phyloP scores from a whole-genome alignment of 2,329 filamentous ascomycete genomes.

The Calonectria ilicicola region DNA sequence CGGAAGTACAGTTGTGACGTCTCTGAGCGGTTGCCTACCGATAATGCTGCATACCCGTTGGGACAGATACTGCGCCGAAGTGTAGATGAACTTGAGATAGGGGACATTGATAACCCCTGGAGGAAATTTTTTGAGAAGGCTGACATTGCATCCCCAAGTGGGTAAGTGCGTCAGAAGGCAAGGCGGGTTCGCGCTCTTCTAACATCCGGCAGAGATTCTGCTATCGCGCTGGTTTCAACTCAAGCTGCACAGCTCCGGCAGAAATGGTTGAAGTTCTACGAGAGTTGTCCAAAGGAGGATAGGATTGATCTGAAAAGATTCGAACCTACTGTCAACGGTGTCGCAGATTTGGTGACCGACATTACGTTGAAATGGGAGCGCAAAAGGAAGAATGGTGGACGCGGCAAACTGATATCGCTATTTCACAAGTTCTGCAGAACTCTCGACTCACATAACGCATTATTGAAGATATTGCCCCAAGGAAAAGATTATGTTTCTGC shows the following conservation, averaged over 20 bases:
- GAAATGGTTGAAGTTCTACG: not conserved
- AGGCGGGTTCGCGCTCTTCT: not conserved
- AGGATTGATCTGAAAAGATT: not conserved
- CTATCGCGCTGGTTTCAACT: not conserved
- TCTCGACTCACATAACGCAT: not conserved
- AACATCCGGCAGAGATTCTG: not conserved
- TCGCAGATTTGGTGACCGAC: not conserved
- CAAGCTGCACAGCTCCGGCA: not conserved
- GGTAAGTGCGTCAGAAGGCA: not conserved
- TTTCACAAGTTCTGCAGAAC: not conserved
- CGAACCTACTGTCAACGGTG: not conserved
- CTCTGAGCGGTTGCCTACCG: not conserved
- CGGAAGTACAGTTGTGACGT: not conserved
- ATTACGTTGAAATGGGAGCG: not conserved
- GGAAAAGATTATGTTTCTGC: not conserved
- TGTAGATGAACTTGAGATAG: not conserved
- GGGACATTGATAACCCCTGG: not conserved
- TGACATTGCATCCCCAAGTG: not conserved
- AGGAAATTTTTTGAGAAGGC: not conserved
- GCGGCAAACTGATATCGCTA: not conserved
- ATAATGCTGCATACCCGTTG: not conserved
- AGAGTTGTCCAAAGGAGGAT: not conserved
- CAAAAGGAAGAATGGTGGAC: not conserved
- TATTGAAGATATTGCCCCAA: not conserved
- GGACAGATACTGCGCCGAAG: not conserved